Evolutionary conservation across 331 rosid species (phyloP).

Genomic region (Acacia pycnantha): DNA sequence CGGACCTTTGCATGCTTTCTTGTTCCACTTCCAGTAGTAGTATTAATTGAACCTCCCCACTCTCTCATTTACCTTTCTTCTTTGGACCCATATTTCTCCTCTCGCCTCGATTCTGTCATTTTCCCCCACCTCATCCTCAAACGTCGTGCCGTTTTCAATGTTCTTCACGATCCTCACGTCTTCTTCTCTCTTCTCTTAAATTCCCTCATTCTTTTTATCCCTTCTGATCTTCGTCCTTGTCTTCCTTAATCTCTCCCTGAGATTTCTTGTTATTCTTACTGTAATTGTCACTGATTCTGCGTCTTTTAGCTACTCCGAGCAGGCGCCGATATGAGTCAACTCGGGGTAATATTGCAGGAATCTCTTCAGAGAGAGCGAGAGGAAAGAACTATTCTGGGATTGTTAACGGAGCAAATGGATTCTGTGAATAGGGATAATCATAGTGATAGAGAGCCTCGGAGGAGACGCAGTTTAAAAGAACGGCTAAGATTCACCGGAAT

Average conservation of each 20-base stretch:
- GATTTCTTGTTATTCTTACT: not conserved
- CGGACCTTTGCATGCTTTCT: conserved; percentile 24
- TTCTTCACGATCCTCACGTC: conserved; percentile 61
- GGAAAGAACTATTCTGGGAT: conserved; percentile 62
- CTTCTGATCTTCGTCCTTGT: conserved; percentile 15
- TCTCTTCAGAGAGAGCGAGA: conserved; percentile 52
- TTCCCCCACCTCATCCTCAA: conserved; percentile 5
- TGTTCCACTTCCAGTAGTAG: not conserved
- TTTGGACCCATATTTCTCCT: conserved; percentile 8
- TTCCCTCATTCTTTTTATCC: conserved; percentile 24
- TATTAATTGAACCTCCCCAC: conserved; percentile 26
- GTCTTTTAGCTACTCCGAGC: not conserved
- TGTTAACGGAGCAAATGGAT: conserved; percentile 78
- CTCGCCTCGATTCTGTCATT: conserved; percentile 28
- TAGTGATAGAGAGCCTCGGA: conserved; percentile 31
- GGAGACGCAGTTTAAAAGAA: conserved; percentile 67
- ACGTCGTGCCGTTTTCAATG: conserved; percentile 36
- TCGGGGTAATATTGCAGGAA: conserved; percentile 71
- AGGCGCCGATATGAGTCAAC: conserved; percentile 66
- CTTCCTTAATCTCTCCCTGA: conserved; percentile 1
- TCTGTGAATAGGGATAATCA: conserved; percentile 9
- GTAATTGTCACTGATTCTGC: not conserved
- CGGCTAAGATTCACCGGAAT: conserved; percentile 72
- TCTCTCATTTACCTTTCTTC: conserved; percentile 17
- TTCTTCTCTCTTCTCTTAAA: conserved; percentile 20